Evolutionary conservation across 352 stramenopile genomes (phyloP).

Genomic region (Globisporangium ultimum): DNA sequence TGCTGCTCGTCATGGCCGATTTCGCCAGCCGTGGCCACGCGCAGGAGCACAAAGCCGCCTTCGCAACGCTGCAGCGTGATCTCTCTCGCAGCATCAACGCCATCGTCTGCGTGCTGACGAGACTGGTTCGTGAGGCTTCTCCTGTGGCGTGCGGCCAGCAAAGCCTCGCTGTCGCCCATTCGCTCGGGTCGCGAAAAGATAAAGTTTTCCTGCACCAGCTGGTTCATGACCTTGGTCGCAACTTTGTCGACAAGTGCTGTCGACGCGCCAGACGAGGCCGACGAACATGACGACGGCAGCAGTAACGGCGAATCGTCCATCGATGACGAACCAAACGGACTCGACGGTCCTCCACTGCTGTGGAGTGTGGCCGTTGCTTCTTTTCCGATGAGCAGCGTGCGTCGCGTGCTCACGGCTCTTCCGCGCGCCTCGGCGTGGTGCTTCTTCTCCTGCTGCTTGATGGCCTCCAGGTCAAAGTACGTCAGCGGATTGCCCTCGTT

Average conservation of each 20-base stretch:
- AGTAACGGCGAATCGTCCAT: neutral
- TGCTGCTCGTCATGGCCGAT: neutral
- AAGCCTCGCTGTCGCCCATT: neutral
- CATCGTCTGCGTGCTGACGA: neutral
- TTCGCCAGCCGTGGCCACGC: conserved; percentile 4
- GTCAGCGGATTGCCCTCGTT: conserved; percentile 64
- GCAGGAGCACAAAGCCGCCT: conserved; percentile 31
- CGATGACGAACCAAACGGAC: conserved; percentile 10
- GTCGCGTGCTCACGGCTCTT: conserved; percentile 19
- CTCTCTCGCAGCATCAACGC: neutral
- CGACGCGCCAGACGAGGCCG: conserved; percentile 2
- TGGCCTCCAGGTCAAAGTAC: conserved; percentile 44
- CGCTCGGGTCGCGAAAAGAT: conserved; percentile 50
- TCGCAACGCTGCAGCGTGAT: conserved; percentile 17
- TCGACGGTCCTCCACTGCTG: neutral
- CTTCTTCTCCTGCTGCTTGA: conserved; percentile 27
- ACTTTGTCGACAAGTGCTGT: conserved; percentile 8
- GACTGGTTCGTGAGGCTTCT: neutral
- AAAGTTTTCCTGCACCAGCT: conserved; percentile 65
- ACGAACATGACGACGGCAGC: no score
- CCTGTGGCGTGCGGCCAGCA: neutral
- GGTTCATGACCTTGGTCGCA: conserved; percentile 32
- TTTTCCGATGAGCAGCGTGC: conserved; percentile 15
- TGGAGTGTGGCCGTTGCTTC: neutral
- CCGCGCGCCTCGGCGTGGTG: conserved; percentile 18